Conservation (phyloP, 2,329 filamentous ascomycete species). For the Diaporthe sp. region DNA sequence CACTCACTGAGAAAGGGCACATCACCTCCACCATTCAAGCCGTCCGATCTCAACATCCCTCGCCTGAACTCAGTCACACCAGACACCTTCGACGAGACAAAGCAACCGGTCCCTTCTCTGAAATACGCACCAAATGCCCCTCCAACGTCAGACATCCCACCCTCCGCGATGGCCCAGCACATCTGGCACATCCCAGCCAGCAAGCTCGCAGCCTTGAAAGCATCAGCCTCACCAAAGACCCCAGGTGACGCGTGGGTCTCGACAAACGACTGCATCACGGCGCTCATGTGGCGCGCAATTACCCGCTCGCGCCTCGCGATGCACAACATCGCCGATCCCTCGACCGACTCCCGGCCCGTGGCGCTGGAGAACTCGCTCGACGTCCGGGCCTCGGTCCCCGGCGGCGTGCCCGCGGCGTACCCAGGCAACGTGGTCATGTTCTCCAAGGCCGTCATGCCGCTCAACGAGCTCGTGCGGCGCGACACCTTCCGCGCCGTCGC, state of each 20-base stretch:
- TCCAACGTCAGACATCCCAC: conserved; percentile 15
- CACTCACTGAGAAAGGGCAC: not conserved
- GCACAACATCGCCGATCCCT: not conserved
- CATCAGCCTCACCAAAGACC: conserved; percentile 3
- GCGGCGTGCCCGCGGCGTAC: conserved; percentile 8
- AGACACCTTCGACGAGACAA: not conserved
- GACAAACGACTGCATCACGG: conserved; percentile 32
- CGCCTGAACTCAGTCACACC: not conserved
- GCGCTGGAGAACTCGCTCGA: conserved; percentile 32
- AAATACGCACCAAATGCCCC: conserved; percentile 30
- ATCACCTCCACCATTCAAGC: not conserved
- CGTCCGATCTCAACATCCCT: not conserved
- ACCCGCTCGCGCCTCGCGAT: conserved; percentile 7
- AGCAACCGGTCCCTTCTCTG: not conserved
- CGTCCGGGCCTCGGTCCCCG: not conserved
- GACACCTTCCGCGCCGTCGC: conserved; percentile 28
- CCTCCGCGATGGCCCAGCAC: conserved; percentile 31
- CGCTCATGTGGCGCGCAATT: conserved; percentile 29
- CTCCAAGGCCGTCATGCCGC: conserved; percentile 24
- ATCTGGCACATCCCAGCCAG: conserved; percentile 31
- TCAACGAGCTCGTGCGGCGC: not conserved
- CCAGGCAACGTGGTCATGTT: conserved; percentile 29
- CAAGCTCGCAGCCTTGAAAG: conserved; percentile 25
- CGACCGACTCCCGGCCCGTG: not conserved
- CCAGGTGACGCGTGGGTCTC: conserved; percentile 5